A percentile compares a stretch with the other conserved stretches of the same genome.
Conservation (phyloP, 2,329 filamentous ascomycete species). For the Pestalotiopsis fici region DNA sequence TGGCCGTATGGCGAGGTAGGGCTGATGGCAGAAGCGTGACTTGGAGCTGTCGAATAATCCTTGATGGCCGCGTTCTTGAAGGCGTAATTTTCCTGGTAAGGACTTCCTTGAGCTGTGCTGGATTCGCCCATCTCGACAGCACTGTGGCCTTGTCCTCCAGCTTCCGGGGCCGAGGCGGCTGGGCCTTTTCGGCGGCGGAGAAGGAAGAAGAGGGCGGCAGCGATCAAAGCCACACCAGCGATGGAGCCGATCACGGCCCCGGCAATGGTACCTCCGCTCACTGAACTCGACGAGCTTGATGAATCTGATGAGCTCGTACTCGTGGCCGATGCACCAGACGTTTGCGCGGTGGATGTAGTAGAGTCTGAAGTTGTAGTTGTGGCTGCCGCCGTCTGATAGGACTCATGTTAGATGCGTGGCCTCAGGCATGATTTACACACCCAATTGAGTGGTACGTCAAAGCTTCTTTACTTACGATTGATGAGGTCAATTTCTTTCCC, state of each 20-base stretch:
- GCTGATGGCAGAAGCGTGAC: neutral
- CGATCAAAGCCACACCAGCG: constrained; percentile 8
- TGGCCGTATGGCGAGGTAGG: neutral
- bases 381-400: neutral
- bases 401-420: neutral
- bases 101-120: neutral
- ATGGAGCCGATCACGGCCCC: constrained; percentile 19
- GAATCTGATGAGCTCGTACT: neutral
- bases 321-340: neutral
- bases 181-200: constrained; percentile 10
- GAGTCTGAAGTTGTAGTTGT: neutral
- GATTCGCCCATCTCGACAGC: neutral
- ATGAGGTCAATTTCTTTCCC: constrained; percentile 14
- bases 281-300: constrained; percentile 5
- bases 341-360: neutral
- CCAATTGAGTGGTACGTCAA: neutral
- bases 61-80: neutral
- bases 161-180: neutral
- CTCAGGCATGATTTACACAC: no score
- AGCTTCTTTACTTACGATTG: neutral
- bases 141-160: neutral
- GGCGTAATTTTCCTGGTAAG: neutral
- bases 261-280: constrained; percentile 17
- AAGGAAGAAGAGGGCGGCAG: constrained; percentile 11
- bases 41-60: neutral